Percentiles rank a stretch among this genome's conserved stretches.
Evolutionary conservation across 1,284 basidiomycete species (phyloP).

Genomic region (Apiotrichum veenhuisii): DNA sequence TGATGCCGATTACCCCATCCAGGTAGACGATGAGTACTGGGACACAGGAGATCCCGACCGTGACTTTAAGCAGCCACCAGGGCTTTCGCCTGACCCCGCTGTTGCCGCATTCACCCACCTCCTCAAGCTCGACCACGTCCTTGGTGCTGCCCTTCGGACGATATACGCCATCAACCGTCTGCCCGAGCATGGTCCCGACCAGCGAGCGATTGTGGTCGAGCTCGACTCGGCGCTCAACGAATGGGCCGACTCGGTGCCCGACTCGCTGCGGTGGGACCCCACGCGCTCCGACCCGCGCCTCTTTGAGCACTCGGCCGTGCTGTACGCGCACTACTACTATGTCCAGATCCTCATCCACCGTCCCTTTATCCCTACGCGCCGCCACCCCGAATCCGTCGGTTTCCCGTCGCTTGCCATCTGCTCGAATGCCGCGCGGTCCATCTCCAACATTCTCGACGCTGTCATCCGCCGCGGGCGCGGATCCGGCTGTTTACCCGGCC

Average conservation of each 20-base stretch:
- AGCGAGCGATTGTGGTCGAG: conserved; percentile 65
- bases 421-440: conserved; percentile 75
- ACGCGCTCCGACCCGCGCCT: conserved; percentile 59
- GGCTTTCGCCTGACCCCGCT: conserved; percentile 37
- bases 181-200: conserved; percentile 57
- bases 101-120: conserved; percentile 64
- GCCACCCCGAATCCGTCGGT: conserved; percentile 32
- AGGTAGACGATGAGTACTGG: conserved; percentile 85
- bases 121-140: conserved; percentile 67
- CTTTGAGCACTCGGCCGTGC: conserved; percentile 65
- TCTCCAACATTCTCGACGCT: conserved; percentile 64
- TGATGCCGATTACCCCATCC: conserved; percentile 70
- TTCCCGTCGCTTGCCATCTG: conserved; percentile 74
- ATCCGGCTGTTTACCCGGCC: conserved; percentile 49
- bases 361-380: conserved; percentile 66
- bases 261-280: conserved; percentile 70
- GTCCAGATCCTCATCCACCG: conserved; percentile 68
- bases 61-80: conserved; percentile 59
- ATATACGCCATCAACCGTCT: conserved; percentile 69
- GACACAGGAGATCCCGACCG: conserved; percentile 53
- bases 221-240: conserved; percentile 66
- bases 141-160: conserved; percentile 65
- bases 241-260: conserved; percentile 71
- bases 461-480: conserved; percentile 38
- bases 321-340: conserved; percentile 68